phyloP scores from a whole-genome alignment of 2,329 filamentous ascomycete genomes.

The Microsporum audouinii region DNA sequence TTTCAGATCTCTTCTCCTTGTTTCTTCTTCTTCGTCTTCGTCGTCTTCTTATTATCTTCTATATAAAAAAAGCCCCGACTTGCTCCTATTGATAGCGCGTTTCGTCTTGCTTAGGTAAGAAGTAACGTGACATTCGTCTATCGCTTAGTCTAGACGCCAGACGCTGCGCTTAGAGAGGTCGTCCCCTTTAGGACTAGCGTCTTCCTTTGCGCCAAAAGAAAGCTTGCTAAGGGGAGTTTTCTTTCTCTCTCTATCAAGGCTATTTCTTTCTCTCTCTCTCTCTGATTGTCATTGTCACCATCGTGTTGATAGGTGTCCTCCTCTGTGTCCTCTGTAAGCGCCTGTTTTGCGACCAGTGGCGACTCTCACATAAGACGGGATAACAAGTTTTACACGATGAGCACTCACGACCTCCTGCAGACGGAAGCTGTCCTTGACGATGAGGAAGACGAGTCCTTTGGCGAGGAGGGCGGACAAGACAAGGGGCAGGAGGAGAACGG shows the following conservation, averaged over 20 bases:
- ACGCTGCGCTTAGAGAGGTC: background rate
- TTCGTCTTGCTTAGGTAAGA: background rate
- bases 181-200: background rate
- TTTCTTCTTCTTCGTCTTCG: background rate
- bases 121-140: background rate
- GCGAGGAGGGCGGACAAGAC: constrained; percentile 57
- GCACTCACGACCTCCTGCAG: constrained; percentile 59
- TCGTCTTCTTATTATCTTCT: background rate
- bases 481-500: constrained; percentile 34
- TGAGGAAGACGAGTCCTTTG: constrained; percentile 68
- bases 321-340: background rate
- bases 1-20: background rate
- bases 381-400: constrained; percentile 35
- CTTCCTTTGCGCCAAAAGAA: background rate
- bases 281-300: background rate
- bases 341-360: background rate
- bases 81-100: constrained; percentile 3
- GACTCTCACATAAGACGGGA: background rate
- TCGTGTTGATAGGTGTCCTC: background rate
- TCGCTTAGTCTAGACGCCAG: background rate
- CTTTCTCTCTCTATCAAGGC: background rate
- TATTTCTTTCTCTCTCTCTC: background rate
- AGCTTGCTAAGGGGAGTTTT: background rate
- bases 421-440: constrained; percentile 79
- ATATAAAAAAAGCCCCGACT: background rate